A percentile compares a stretch with the other conserved stretches of the same genome.
These are phyloP conservation scores for Boletus huronensis DNA, from an alignment of 768 basidiomycete genomes.

Conservation along the genomic window DNA sequence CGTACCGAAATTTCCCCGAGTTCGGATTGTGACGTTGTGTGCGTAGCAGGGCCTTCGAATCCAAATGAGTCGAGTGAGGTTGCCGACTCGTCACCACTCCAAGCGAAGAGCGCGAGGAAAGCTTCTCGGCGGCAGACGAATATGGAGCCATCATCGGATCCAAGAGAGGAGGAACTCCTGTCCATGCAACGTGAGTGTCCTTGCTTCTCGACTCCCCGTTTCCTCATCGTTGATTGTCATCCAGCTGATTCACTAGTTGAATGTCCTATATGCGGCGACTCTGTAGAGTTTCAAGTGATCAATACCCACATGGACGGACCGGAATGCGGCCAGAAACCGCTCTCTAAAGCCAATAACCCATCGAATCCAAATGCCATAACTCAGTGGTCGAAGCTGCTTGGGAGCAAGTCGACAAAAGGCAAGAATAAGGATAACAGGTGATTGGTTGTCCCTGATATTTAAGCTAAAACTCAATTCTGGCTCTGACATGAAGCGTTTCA, in stretches of 20 bases:
- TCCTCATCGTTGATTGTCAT: slow-evolving; percentile 2
- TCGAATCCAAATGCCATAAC: slow-evolving; percentile 25
- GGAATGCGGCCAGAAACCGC: slow-evolving; percentile 38
- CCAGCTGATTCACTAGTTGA: slow-evolving; percentile 38
- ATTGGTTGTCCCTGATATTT: neutral
- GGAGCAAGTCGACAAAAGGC: slow-evolving; percentile 34
- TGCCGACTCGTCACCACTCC: slow-evolving; percentile 22
- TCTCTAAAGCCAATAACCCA: slow-evolving; percentile 19
- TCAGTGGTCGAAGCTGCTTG: slow-evolving; percentile 45
- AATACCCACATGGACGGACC: slow-evolving; percentile 64
- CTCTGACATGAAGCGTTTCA: slow-evolving; percentile 17
- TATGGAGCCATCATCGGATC: slow-evolving; percentile 31
- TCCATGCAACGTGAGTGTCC: slow-evolving; percentile 14
- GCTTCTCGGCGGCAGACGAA: slow-evolving; percentile 7
- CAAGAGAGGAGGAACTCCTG: slow-evolving; percentile 28
- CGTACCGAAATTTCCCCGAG: slow-evolving; percentile 16
- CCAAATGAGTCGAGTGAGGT: slow-evolving; percentile 22
- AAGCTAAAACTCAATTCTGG: slow-evolving; percentile 11
- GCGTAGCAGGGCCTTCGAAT: slow-evolving; percentile 31
- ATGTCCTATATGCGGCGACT: slow-evolving; percentile 61
- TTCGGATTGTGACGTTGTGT: slow-evolving; percentile 29
- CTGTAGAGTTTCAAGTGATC: slow-evolving; percentile 45
- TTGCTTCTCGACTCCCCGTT: neutral
- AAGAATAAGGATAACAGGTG: slow-evolving; percentile 38
- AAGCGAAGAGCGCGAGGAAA: slow-evolving; percentile 20